Evolutionary conservation across 2,329 filamentous ascomycete species (phyloP).

Genomic region (Diaporthe sp.): DNA sequence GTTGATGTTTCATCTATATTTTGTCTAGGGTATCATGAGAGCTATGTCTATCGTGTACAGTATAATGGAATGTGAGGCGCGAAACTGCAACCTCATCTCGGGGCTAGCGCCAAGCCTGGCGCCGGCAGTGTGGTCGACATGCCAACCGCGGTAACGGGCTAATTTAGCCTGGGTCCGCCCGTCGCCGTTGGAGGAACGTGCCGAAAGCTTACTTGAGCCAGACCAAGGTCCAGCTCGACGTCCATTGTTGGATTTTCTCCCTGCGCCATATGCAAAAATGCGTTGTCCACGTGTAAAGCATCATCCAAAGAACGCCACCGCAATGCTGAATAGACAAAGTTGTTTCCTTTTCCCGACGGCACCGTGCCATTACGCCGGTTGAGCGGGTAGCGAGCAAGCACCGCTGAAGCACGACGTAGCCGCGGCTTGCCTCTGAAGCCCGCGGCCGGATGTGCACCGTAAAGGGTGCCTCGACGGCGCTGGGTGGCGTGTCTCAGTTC

Average conservation of each 20-base stretch:
- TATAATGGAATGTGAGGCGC: constrained; percentile 5
- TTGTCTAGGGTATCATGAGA: constrained; percentile 35
- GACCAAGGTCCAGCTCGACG: background rate
- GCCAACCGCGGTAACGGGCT: background rate
- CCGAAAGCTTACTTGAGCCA: constrained; percentile 10
- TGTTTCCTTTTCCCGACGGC: background rate
- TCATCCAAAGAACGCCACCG: constrained; percentile 5
- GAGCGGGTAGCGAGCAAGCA: background rate
- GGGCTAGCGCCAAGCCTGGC: constrained; percentile 17
- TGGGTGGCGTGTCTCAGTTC: background rate
- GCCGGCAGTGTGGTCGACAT: background rate
- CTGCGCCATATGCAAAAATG: background rate
- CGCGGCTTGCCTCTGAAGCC: background rate
- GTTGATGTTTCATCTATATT: background rate
- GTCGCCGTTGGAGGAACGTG: background rate
- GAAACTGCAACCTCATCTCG: constrained; percentile 12
- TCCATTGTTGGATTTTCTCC: background rate
- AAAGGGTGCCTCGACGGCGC: background rate
- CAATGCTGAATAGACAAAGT: background rate
- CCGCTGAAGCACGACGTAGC: background rate
- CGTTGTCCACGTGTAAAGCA: background rate
- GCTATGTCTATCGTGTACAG: constrained; percentile 10
- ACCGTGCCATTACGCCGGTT: background rate
- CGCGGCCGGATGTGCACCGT: background rate
- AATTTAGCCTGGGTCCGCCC: constrained; percentile 1